phyloP scores from a whole-genome alignment of 2,329 filamentous ascomycete genomes.

The Geosmithia flava region DNA sequence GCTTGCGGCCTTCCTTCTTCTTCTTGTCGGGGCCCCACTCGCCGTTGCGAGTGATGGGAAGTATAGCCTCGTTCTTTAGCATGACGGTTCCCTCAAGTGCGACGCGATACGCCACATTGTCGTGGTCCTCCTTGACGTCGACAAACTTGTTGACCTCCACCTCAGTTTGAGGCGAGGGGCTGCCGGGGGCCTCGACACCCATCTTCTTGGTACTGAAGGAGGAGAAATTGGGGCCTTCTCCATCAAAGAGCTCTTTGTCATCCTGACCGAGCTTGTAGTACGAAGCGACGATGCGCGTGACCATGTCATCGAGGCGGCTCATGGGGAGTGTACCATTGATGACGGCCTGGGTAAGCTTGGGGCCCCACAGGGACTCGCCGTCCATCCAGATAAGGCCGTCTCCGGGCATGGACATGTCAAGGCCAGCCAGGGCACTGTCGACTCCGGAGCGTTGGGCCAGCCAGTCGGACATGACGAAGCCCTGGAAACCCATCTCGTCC shows the following conservation, averaged over 20 bases:
- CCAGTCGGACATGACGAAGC: conserved; percentile 59
- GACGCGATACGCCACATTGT: conserved; percentile 36
- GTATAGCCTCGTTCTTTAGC: conserved; percentile 47
- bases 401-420: conserved; percentile 62
- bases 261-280: conserved; percentile 86
- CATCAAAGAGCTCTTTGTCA: conserved; percentile 51
- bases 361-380: conserved; percentile 65
- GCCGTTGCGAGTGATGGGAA: conserved; percentile 29
- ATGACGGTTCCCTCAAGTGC: conserved; percentile 45
- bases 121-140: conserved; percentile 42
- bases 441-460: conserved; percentile 44
- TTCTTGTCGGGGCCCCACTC: conserved; percentile 7
- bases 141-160: conserved; percentile 56
- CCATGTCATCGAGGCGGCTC: conserved; percentile 78
- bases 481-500: conserved; percentile 60
- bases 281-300: conserved; percentile 69
- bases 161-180: conserved; percentile 22
- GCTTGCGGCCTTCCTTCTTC: conserved; percentile 21
- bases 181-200: conserved; percentile 41
- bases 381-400: conserved; percentile 53
- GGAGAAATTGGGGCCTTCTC: conserved; percentile 67
- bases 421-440: conserved; percentile 41
- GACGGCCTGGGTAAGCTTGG: conserved; percentile 67
- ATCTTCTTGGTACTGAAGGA: conserved; percentile 52
- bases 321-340: conserved; percentile 75